Evolutionary conservation across 768 basidiomycete genomes (phyloP), one percentile per base, ranked within the genome.

Genomic region (Serendipita vermifera): DNA sequence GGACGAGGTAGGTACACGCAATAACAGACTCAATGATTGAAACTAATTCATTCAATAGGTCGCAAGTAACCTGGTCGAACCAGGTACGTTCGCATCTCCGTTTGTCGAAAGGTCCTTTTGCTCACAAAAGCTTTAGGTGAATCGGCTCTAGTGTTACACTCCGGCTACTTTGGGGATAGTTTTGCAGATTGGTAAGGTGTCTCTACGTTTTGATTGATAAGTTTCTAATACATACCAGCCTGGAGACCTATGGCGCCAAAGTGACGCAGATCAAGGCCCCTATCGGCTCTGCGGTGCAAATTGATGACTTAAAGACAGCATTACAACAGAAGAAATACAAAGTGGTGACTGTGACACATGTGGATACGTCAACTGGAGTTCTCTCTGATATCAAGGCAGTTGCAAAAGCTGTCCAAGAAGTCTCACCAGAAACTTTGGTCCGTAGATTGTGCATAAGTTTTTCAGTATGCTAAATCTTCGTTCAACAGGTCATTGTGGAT

Each of bases 111-210:
- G 41, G 41, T 41, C 33, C 46, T 33, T 33, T 9, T 24, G 9
- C 15, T 55, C 24, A 46, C 54, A 26, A 39, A 7, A 14, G 83
- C 87, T 63, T 76, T 77, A 3, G 83, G 82, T 55, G 85, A 91
- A 62, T 72, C 80, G 58, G 87, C 75, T 20, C 79, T 96, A 53
- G 87, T 97, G 0, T 74, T 96, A 46, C 81, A 90, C 69, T 83
- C 80, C 20, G 94, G 94, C 4, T 97, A 97, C 75, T 98, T 98
- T 67, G 93, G 88, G 13, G 88, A 94, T 64, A 78, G 84, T 62
- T 92, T 94, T 63, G 75, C 80, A 26, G 87, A 93, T 39, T 93
- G 89, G 88, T 87, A 61, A 56, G n/a, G 77, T 68, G 57, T 61
- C 39, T 13, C 38, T 55, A 38, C 41, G 24, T 54, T 41, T 33